Evolutionary conservation across 2,329 filamentous ascomycete genomes (phyloP).

Genomic region (Aspergillus vadensis): DNA sequence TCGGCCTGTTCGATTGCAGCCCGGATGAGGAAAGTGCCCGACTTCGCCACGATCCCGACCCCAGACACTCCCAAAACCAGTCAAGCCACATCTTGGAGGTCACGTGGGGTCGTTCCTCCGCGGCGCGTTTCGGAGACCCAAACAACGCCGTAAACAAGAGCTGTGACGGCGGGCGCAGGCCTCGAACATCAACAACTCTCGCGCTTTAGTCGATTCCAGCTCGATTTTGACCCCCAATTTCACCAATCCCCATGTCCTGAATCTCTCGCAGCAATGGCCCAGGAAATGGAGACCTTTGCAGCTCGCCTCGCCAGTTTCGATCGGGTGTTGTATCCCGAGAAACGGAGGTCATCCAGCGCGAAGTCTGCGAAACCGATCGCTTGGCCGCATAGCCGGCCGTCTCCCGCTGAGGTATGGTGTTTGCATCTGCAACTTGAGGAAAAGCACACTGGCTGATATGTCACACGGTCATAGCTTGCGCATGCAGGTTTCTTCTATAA

Average conservation of each 20-base stretch:
- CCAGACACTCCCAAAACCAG: not conserved
- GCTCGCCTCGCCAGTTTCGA: slow-evolving; percentile 82
- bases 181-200: slow-evolving; percentile 5
- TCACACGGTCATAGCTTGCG: slow-evolving; percentile 64
- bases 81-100: not conserved
- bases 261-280: slow-evolving; percentile 23
- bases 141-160: slow-evolving; percentile 28
- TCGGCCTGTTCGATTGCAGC: slow-evolving; percentile 14
- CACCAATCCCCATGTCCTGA: slow-evolving; percentile 16
- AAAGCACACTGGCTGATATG: not conserved
- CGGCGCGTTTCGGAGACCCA: slow-evolving; percentile 26
- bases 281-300: slow-evolving; percentile 64
- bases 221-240: not conserved
- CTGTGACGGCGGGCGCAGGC: not conserved
- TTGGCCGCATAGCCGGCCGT: slow-evolving; percentile 78
- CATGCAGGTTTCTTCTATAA: slow-evolving; percentile 89
- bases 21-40: slow-evolving; percentile 10
- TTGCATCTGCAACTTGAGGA: slow-evolving; percentile 15
- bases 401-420: slow-evolving; percentile 61
- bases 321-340: slow-evolving; percentile 59
- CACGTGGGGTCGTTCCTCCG: slow-evolving; percentile 23
- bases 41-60: not conserved
- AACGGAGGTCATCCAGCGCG: slow-evolving; percentile 69
- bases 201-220: not conserved
- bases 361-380: slow-evolving; percentile 58